Conservation (phyloP, 2,329 filamentous ascomycete species). For the Diaporthe australafricana region DNA sequence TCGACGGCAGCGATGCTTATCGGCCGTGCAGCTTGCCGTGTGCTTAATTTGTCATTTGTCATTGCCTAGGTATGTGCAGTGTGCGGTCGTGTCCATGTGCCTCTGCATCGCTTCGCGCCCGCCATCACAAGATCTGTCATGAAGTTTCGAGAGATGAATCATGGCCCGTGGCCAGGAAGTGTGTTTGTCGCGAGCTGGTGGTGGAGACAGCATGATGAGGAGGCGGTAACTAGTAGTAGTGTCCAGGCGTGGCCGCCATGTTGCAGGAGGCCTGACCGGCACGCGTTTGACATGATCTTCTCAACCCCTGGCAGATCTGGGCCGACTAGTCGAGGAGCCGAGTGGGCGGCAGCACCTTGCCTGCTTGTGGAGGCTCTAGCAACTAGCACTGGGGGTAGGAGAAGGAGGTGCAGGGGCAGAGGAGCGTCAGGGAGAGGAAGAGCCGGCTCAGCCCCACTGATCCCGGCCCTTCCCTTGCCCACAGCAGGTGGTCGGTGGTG, state of each 20-base stretch:
- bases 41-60: conserved; percentile 12
- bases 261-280: background rate
- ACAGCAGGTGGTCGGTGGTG: too few species aligned
- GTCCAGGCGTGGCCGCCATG: conserved; percentile 15
- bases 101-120: background rate
- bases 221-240: background rate
- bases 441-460: conserved; percentile 12
- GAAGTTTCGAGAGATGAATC: background rate
- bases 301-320: conserved; percentile 19
- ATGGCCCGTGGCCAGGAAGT: background rate
- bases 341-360: conserved; percentile 1
- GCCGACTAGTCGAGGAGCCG: background rate
- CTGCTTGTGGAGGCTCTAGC: background rate
- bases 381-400: background rate
- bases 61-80: background rate
- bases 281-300: conserved; percentile 25
- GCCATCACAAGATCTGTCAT: background rate
- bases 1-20: background rate
- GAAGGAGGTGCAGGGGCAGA: background rate
- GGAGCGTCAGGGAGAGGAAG: conserved; percentile 5
- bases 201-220: background rate
- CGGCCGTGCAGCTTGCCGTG: background rate
- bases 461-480: conserved; percentile 3
- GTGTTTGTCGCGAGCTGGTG: background rate
- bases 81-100: background rate